A percentile compares a stretch with the other conserved stretches of the same genome.
Evolutionary conservation across 352 stramenopile species (phyloP).

Genomic region (Phytophthora tentaculata): DNA sequence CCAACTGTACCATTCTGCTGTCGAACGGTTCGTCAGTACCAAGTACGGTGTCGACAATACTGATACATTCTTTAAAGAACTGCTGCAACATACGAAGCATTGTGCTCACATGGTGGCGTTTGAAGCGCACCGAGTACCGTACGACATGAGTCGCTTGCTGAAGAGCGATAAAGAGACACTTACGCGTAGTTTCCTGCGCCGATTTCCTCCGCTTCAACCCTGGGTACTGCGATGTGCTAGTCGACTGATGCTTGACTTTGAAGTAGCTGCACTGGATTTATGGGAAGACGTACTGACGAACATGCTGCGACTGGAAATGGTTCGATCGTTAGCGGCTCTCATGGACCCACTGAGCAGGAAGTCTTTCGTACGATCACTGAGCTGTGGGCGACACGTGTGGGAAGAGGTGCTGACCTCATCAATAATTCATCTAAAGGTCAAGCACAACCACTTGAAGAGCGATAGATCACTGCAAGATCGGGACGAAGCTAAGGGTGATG

Average conservation of each 20-base stretch:
- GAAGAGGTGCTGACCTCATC: conserved; percentile 41
- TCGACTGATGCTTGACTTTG: conserved; percentile 61
- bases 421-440: conserved; percentile 23
- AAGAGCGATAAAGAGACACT: conserved; percentile 55
- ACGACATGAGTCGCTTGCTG: conserved; percentile 49
- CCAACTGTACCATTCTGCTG: conserved; percentile 29
- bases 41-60: conserved; percentile 28
- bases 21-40: conserved; percentile 27
- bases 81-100: conserved; percentile 41
- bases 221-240: conserved; percentile 52
- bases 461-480: background rate
- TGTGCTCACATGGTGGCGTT: conserved; percentile 54
- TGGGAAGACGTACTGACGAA: conserved; percentile 55
- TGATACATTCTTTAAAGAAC: conserved; percentile 40
- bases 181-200: conserved; percentile 50
- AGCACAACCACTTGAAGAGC: background rate
- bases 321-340: conserved; percentile 50
- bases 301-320: conserved; percentile 58
- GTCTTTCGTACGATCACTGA: conserved; percentile 44
- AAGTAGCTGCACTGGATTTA: conserved; percentile 43
- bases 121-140: conserved; percentile 61
- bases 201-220: conserved; percentile 30
- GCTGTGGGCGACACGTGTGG: conserved; percentile 43
- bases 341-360: conserved; percentile 42
- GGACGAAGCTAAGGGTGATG: background rate